A percentile compares a stretch with the other conserved stretches of the same genome.
Evolutionary conservation across 805 yeast species (phyloP).

Genomic region (Yarrowia sp.): DNA sequence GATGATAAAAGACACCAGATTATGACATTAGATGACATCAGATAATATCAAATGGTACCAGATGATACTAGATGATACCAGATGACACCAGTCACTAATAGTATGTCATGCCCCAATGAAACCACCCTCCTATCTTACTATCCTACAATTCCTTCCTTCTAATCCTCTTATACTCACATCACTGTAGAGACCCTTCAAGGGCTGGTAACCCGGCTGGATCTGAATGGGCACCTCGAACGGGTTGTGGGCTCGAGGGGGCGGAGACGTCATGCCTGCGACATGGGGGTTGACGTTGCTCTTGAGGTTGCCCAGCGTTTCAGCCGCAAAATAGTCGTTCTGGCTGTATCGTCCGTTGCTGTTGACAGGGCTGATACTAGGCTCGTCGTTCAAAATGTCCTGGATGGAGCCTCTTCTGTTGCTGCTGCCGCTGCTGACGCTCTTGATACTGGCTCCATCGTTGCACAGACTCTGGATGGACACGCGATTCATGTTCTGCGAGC

Average conservation of each 20-base stretch:
- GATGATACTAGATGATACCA: too few species aligned
- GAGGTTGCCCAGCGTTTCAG: constrained; percentile 25
- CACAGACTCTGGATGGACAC: constrained; percentile 29
- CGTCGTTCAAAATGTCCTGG: constrained; percentile 23
- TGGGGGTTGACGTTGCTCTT: background rate
- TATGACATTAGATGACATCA: too few species aligned
- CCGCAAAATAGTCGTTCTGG: constrained; percentile 26
- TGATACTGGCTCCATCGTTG: constrained; percentile 22
- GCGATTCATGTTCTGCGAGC: background rate
- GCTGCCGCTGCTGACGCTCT: constrained; percentile 16
- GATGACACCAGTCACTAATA: too few species aligned
- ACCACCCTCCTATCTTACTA: too few species aligned
- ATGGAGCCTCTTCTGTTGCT: constrained; percentile 20
- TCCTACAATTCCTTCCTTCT: background rate
- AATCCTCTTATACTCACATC: constrained; percentile 16
- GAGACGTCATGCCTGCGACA: background rate
- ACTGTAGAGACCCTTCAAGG: constrained; percentile 34
- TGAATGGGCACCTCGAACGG: constrained; percentile 33
- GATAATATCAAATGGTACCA: too few species aligned
- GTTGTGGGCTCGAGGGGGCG: constrained; percentile 3
- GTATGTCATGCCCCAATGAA: too few species aligned
- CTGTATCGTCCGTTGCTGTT: background rate
- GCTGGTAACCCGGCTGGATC: constrained; percentile 35
- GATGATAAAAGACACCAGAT: too few species aligned
- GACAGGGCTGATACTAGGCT: background rate